Percentiles rank a stretch among this genome's conserved stretches.
phyloP scores from a whole-genome alignment of 148 eudicot species.

The Selenicereus undatus region DNA sequence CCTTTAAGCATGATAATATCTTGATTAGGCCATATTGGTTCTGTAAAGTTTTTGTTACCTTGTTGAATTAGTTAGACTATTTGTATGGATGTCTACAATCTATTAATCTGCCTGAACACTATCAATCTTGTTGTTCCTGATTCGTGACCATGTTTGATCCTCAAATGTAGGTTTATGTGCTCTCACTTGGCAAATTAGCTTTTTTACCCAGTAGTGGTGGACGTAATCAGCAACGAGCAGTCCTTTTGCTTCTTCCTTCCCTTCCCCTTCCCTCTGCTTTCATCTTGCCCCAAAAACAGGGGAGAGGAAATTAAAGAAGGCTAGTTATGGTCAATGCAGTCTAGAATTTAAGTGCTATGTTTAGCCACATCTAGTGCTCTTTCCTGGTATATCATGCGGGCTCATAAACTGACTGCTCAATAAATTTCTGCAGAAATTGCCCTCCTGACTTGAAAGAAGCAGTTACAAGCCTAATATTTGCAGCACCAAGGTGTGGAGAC shows the following conservation, averaged over 20 bases:
- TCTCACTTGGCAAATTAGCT: neutral
- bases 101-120: neutral
- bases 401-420: constrained; percentile 3
- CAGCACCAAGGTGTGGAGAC: constrained; percentile 94
- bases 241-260: neutral
- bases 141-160: neutral
- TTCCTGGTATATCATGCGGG: neutral
- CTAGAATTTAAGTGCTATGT: neutral
- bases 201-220: neutral
- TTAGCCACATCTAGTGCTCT: neutral
- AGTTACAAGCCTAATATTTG: constrained; percentile 78
- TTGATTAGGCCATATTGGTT: neutral
- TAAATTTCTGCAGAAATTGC: constrained; percentile 49
- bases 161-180: neutral
- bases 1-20: neutral
- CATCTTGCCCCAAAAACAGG: neutral
- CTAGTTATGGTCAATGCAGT: neutral
- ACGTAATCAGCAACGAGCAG: neutral
- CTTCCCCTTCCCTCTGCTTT: neutral
- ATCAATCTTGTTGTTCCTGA: neutral
- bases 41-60: neutral
- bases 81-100: neutral
- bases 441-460: constrained; percentile 97
- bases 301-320: neutral
- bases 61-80: neutral